Evolutionary conservation across 257 asterid species (phyloP).

Genomic region (Plantago major): DNA sequence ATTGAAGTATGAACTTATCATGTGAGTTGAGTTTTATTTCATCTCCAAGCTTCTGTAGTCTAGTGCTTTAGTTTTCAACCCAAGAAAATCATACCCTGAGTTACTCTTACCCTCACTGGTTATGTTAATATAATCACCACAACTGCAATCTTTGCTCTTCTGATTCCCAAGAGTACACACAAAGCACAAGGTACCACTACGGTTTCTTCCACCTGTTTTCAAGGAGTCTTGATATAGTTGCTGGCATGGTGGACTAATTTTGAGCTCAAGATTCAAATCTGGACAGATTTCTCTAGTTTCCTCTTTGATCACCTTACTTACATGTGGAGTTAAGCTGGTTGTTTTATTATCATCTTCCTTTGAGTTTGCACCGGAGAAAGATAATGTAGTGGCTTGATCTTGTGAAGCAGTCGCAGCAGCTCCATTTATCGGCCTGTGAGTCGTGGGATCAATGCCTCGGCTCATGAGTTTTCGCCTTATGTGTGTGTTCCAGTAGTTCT

Average conservation of each 20-base stretch:
- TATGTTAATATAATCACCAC: conserved; percentile 23
- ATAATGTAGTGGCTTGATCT: conserved; percentile 29
- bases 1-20: not conserved
- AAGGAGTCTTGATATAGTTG: conserved; percentile 22
- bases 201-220: conserved; percentile 28
- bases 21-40: too few species aligned
- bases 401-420: conserved; percentile 12
- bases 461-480: conserved; percentile 72
- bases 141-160: conserved; percentile 49
- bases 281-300: conserved; percentile 50
- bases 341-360: conserved; percentile 18
- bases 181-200: conserved; percentile 37
- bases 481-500: conserved; percentile 92
- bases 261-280: conserved; percentile 80
- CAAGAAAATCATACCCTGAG: conserved; percentile 55
- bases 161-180: conserved; percentile 43
- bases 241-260: conserved; percentile 71
- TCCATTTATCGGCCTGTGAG: conserved; percentile 50
- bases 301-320: conserved; percentile 18
- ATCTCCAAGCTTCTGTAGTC: conserved; percentile 75
- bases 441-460: conserved; percentile 77
- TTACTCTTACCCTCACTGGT: conserved; percentile 14
- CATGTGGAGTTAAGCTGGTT: not conserved
- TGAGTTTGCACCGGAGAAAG: conserved; percentile 34
- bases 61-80: conserved; percentile 51